Evolutionary conservation across 257 asterid species (phyloP).

Genomic region (Penstemon eatonii): DNA sequence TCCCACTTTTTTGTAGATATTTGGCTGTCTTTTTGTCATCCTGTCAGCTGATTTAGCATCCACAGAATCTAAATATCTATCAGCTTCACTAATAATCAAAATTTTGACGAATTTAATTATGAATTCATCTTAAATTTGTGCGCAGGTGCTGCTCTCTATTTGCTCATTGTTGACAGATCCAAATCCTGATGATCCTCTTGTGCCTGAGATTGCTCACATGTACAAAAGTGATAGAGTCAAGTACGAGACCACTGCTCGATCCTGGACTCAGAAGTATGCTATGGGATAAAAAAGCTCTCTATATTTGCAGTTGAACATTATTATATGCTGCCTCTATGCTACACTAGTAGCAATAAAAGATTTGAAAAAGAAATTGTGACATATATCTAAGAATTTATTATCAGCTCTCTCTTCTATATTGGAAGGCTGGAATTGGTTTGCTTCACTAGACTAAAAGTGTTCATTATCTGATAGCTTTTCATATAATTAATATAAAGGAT

Average conservation of each 20-base stretch:
- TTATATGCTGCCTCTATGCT: constrained; percentile 9
- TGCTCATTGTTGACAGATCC: constrained; percentile 87
- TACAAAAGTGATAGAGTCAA: constrained; percentile 68
- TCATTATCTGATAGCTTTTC: constrained; percentile 9
- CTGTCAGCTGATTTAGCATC: no score
- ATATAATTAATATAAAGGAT: no score
- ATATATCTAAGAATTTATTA: constrained; percentile 23
- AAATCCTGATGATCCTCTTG: constrained; percentile 83
- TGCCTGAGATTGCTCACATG: constrained; percentile 79
- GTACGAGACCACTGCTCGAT: constrained; percentile 75
- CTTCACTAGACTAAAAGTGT: constrained; percentile 9
- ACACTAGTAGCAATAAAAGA: constrained; percentile 34
- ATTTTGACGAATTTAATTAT: no score
- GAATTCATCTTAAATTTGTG: not conserved
- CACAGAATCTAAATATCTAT: no score
- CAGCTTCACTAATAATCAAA: no score
- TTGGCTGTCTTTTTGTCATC: no score
- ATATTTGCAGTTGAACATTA: not conserved
- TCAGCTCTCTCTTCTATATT: constrained; percentile 22
- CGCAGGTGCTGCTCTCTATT: constrained; percentile 73
- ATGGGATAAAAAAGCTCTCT: constrained; percentile 49
- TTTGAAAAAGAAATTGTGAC: constrained; percentile 21
- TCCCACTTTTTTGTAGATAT: not conserved
- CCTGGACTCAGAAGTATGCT: constrained; percentile 85
- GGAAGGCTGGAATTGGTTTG: constrained; percentile 6